Evolutionary conservation across 2,329 filamentous ascomycete genomes (phyloP).

Genomic region (Xylaria sp.): DNA sequence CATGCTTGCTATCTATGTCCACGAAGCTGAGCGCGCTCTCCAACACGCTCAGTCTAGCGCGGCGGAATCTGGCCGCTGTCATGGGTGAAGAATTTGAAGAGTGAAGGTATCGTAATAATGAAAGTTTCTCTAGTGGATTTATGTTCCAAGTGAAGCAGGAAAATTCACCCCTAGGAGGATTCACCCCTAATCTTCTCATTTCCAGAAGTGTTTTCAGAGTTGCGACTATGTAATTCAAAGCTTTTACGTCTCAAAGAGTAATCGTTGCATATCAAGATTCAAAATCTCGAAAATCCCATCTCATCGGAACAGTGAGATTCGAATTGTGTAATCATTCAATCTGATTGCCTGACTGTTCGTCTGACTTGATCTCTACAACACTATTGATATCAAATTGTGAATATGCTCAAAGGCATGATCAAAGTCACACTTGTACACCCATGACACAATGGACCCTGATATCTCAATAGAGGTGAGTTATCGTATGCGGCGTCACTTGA

Average conservation of each 20-base stretch:
- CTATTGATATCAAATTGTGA: not conserved
- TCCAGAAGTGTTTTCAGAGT: not conserved
- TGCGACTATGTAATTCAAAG: not conserved
- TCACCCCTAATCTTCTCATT: not conserved
- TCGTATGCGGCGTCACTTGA: not conserved
- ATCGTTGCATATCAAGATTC: too few species aligned
- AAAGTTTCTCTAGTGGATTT: too few species aligned
- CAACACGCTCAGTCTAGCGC: conserved; percentile 75
- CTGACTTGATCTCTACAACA: too few species aligned
- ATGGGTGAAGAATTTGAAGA: conserved; percentile 70
- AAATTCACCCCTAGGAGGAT: not conserved
- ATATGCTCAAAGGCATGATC: not conserved
- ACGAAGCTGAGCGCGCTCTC: conserved; percentile 84
- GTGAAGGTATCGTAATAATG: conserved; percentile 29
- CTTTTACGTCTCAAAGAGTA: not conserved
- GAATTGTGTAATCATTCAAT: too few species aligned
- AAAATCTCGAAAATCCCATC: too few species aligned
- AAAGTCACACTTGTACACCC: not conserved
- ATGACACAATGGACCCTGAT: not conserved
- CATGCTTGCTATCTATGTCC: conserved; percentile 82
- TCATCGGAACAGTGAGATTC: too few species aligned
- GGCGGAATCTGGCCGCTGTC: conserved; percentile 78
- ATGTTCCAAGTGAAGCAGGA: not conserved
- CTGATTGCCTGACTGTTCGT: too few species aligned
- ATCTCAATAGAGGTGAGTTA: not conserved